These are phyloP conservation scores for Trichomonascus vanleenenianus DNA, from an alignment of 805 yeast species.

Conservation along the genomic window DNA sequence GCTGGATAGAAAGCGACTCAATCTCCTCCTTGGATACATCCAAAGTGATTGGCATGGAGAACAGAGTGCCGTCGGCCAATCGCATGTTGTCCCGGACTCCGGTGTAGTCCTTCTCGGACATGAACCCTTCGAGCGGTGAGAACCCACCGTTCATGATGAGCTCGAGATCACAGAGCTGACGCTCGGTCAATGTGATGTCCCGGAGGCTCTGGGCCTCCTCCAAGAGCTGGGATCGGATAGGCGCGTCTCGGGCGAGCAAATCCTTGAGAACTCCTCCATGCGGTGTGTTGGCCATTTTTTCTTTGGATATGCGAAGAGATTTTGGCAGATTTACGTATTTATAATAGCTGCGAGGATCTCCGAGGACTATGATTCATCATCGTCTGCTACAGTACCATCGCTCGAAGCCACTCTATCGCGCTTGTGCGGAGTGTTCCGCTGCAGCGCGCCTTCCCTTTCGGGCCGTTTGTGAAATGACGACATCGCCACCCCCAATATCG, in stretches of 20 bases:
- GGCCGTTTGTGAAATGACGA: background rate
- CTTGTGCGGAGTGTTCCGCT: no score
- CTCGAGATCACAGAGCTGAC: slow-evolving; percentile 92
- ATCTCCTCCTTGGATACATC: slow-evolving; percentile 57
- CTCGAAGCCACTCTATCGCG: no score
- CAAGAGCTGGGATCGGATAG: slow-evolving; percentile 47
- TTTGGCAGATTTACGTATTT: no score
- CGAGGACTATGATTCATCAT: no score
- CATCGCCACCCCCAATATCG: background rate
- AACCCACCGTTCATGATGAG: slow-evolving; percentile 90
- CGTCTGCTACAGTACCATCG: no score
- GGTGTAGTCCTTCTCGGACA: slow-evolving; percentile 59
- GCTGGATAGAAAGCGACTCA: slow-evolving; percentile 31
- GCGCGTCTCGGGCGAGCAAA: slow-evolving; percentile 70
- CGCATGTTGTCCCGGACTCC: slow-evolving; percentile 63
- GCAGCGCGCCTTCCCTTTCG: no score
- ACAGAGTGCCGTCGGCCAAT: slow-evolving; percentile 65
- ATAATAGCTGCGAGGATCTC: no score
- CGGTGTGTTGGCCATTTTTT: slow-evolving; percentile 47
- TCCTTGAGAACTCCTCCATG: slow-evolving; percentile 92
- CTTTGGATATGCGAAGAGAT: background rate
- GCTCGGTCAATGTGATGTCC: slow-evolving; percentile 53
- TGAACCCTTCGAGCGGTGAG: slow-evolving; percentile 74
- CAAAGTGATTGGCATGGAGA: slow-evolving; percentile 90
- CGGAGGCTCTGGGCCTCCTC: slow-evolving; percentile 47